These are phyloP conservation scores for Exsudoporus frostii DNA, from an alignment of 768 basidiomycete species.

Conservation along the genomic window DNA sequence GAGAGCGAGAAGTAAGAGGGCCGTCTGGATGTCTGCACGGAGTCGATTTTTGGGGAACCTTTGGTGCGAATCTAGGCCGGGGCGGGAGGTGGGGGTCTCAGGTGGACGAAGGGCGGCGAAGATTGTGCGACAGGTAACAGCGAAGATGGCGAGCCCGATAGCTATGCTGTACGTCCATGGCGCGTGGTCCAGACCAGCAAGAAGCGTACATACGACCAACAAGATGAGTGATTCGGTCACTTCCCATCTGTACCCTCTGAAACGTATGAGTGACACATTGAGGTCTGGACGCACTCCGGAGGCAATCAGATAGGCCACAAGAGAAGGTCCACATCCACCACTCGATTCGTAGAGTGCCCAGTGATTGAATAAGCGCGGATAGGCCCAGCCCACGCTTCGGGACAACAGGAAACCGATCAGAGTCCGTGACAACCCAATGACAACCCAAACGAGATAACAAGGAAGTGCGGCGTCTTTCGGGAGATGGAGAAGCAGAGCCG, in stretches of 20 bases:
- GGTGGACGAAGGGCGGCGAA: not conserved
- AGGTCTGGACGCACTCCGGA: constrained; percentile 16
- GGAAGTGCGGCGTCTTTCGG: constrained; percentile 1
- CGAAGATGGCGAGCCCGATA: constrained; percentile 22
- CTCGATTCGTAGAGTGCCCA: constrained; percentile 38
- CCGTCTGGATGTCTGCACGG: constrained; percentile 15
- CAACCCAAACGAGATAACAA: constrained; percentile 24
- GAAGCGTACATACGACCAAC: constrained; percentile 7
- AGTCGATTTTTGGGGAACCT: constrained; percentile 1
- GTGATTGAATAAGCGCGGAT: constrained; percentile 38
- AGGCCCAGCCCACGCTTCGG: constrained; percentile 35
- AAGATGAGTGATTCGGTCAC: constrained; percentile 10
- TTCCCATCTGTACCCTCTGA: constrained; percentile 17
- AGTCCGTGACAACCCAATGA: constrained; percentile 16
- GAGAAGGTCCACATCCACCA: constrained; percentile 36
- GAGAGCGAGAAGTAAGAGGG: constrained; percentile 19
- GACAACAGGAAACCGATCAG: constrained; percentile 22
- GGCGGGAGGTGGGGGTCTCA: not conserved
- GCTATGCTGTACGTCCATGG: constrained; percentile 41
- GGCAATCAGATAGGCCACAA: constrained; percentile 22
- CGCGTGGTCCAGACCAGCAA: constrained; percentile 31
- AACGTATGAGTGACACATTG: not conserved
- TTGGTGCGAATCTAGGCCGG: not conserved
- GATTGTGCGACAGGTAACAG: constrained; percentile 12
- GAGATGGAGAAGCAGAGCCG: constrained; percentile 12